These are phyloP conservation scores for Leishmania tropica DNA, from an alignment of 208 protist species.

Conservation along the genomic window DNA sequence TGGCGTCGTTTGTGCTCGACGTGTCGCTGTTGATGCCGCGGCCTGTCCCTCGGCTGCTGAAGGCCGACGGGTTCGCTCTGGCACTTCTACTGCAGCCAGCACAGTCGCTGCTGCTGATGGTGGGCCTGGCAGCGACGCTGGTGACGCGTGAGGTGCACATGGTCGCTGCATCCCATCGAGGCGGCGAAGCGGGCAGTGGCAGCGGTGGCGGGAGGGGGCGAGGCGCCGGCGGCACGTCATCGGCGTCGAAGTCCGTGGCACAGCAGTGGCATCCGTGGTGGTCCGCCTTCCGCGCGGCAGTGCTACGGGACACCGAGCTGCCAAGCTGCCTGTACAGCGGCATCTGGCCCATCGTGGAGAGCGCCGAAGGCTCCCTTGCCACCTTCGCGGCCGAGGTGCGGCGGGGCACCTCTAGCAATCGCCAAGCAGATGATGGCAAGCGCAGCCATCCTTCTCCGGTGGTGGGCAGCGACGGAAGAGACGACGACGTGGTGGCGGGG, in stretches of 20 bases:
- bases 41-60: constrained; percentile 45
- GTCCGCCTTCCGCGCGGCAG: constrained; percentile 43
- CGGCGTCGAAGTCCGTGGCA: not conserved
- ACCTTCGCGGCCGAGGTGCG: constrained; percentile 3
- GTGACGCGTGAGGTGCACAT: constrained; percentile 39
- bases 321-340: constrained; percentile 44
- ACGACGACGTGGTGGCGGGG: not conserved
- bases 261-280: constrained; percentile 44
- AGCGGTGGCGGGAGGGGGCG: not conserved
- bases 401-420: constrained; percentile 3
- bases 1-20: constrained; percentile 50
- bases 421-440: not conserved
- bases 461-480: not conserved
- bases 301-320: constrained; percentile 50
- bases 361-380: constrained; percentile 33
- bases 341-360: constrained; percentile 42
- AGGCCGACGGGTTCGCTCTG: constrained; percentile 38
- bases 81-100: constrained; percentile 42
- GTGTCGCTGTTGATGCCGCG: constrained; percentile 36
- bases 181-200: not conserved
- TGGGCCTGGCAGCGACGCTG: constrained; percentile 55
- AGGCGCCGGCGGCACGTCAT: not conserved
- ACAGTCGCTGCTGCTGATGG: constrained; percentile 54
- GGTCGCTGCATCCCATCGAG: constrained; percentile 3
- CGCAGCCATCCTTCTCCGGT: not conserved